phyloP scores from a whole-genome alignment of 2,329 filamentous ascomycete species.

The Cucurbitaria berberidis region DNA sequence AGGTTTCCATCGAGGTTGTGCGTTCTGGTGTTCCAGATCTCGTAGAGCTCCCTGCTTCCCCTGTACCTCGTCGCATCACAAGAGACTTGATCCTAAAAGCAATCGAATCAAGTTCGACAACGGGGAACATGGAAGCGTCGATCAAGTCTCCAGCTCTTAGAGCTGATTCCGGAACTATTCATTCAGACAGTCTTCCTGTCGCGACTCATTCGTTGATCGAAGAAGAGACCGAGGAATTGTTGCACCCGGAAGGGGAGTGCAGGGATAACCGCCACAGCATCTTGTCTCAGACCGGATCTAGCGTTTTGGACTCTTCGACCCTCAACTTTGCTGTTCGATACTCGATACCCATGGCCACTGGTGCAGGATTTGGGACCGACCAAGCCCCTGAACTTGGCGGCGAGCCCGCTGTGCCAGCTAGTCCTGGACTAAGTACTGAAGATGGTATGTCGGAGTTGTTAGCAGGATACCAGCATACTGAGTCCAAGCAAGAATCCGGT shows the following conservation, averaged over 20 bases:
- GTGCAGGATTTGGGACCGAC: conserved; percentile 12
- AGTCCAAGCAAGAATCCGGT: conserved; percentile 26
- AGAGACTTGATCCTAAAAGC: conserved; percentile 38
- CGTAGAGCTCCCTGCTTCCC: conserved; percentile 41
- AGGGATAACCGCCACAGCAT: conserved; percentile 25
- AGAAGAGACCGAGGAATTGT: not conserved
- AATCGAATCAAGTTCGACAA: conserved; percentile 37
- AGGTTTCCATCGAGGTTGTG: conserved; percentile 11
- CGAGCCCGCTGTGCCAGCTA: conserved; percentile 4
- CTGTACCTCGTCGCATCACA: conserved; percentile 41
- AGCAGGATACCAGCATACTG: conserved; percentile 39
- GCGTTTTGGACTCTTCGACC: conserved; percentile 41
- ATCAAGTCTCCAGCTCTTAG: conserved; percentile 1
- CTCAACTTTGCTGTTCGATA: conserved; percentile 37
- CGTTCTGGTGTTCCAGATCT: conserved; percentile 14
- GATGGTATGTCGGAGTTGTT: conserved; percentile 44
- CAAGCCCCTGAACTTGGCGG: conserved; percentile 7
- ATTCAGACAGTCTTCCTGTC: conserved; percentile 1
- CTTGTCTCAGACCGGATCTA: conserved; percentile 34
- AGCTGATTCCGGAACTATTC: not conserved
- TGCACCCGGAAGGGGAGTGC: conserved; percentile 1
- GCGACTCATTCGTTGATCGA: not conserved
- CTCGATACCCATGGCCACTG: conserved; percentile 38
- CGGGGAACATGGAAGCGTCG: conserved; percentile 26
- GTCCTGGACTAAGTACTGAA: conserved; percentile 28